phyloP scores from a whole-genome alignment of 1,284 basidiomycete genomes.

The Boletus semigastroideus region DNA sequence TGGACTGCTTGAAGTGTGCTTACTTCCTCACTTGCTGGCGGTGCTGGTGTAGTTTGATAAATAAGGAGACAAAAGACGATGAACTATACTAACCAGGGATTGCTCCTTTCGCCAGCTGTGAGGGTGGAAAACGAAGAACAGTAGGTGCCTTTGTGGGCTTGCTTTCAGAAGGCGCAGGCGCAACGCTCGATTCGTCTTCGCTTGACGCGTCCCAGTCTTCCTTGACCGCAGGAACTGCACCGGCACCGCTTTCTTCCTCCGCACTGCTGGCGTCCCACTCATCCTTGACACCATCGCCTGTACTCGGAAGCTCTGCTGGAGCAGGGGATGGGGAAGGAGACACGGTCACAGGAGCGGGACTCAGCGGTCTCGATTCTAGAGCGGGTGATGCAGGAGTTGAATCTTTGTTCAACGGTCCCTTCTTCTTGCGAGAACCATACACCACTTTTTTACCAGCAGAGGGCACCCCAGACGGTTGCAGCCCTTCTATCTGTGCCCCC shows the following conservation, averaged over 20 bases:
- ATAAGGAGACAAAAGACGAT: not conserved
- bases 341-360: constrained; percentile 41
- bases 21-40: constrained; percentile 3
- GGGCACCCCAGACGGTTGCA: constrained; percentile 53
- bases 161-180: constrained; percentile 15
- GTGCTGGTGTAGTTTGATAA: constrained; percentile 3
- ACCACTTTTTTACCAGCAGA: constrained; percentile 66
- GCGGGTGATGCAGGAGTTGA: constrained; percentile 44
- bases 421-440: constrained; percentile 87
- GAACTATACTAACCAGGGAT: constrained; percentile 11
- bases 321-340: constrained; percentile 27
- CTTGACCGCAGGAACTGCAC: constrained; percentile 50
- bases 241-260: constrained; percentile 32
- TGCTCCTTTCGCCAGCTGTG: constrained; percentile 1
- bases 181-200: constrained; percentile 51
- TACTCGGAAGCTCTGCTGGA: constrained; percentile 17
- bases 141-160: constrained; percentile 30
- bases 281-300: constrained; percentile 56
- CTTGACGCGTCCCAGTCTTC: constrained; percentile 88
- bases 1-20: constrained; percentile 4
- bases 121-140: constrained; percentile 18
- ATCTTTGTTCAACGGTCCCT: constrained; percentile 43
- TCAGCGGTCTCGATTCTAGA: constrained; percentile 52
- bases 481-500: constrained; percentile 88
- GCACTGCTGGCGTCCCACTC: constrained; percentile 79